phyloP scores from a whole-genome alignment of 495 filamentous ascomycete species.

The Aspergillus leporis region DNA sequence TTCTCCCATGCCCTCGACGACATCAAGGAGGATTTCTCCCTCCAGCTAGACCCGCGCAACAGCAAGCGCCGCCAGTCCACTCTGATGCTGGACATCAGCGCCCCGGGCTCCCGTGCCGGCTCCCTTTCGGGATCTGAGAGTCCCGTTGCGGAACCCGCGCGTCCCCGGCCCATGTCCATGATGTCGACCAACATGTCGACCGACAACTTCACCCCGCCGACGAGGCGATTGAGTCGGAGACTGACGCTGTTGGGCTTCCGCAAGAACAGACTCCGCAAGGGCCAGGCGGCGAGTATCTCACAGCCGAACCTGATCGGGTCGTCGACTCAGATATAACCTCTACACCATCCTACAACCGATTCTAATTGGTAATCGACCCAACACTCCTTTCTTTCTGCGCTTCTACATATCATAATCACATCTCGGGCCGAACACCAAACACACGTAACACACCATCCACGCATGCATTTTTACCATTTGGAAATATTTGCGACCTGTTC shows the following conservation, averaged over 20 bases:
- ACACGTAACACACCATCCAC: neutral
- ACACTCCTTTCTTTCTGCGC: neutral
- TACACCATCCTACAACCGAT: neutral
- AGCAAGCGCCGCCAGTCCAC: slow-evolving; percentile 33
- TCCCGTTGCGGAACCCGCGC: slow-evolving; percentile 17
- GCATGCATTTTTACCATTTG: neutral
- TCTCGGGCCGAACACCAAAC: neutral
- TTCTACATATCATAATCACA: neutral
- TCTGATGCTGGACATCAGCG: slow-evolving; percentile 23
- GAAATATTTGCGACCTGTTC: neutral
- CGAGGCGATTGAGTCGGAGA: slow-evolving; percentile 29
- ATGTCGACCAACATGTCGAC: slow-evolving; percentile 28
- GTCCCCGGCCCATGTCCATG: slow-evolving; percentile 32
- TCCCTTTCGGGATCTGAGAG: slow-evolving; percentile 13
- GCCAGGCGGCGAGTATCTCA: slow-evolving; percentile 33
- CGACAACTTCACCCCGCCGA: slow-evolving; percentile 19
- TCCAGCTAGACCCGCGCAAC: slow-evolving; percentile 29
- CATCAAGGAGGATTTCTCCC: slow-evolving; percentile 41
- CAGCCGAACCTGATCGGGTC: slow-evolving; percentile 43
- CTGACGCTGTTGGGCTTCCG: slow-evolving; percentile 30
- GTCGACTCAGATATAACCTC: slow-evolving; percentile 29
- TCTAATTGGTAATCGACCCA: slow-evolving; percentile 7
- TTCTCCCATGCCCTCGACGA: slow-evolving; percentile 44
- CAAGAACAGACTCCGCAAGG: slow-evolving; percentile 19
- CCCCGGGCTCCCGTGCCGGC: slow-evolving; percentile 13